These are phyloP conservation scores for Linum usitatissimum DNA, from an alignment of 345 rosid genomes.

Conservation along the genomic window DNA sequence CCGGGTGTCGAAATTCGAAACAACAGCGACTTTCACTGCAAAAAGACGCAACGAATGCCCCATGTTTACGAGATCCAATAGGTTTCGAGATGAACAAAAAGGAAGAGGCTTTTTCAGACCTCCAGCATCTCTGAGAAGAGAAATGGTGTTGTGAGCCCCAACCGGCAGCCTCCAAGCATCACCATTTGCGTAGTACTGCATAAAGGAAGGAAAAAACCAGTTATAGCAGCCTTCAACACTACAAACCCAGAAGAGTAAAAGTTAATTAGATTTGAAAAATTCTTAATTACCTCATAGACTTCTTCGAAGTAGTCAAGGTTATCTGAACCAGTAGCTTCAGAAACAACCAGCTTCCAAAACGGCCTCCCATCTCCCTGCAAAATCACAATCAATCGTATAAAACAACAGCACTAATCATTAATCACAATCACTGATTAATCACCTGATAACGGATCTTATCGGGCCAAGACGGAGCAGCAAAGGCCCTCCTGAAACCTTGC, in stretches of 20 bases:
- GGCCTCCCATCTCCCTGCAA: conserved; percentile 87
- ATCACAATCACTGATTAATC: background rate
- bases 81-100: background rate
- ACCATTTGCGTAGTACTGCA: conserved; percentile 69
- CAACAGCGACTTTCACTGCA: conserved; percentile 82
- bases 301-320: conserved; percentile 83
- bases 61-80: background rate
- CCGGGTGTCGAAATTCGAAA: conserved; percentile 76
- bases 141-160: conserved; percentile 55
- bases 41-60: background rate
- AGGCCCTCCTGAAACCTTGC: conserved; percentile 74
- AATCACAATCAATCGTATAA: background rate
- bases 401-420: background rate
- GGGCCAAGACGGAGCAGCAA: conserved; percentile 64
- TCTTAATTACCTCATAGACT: conserved; percentile 48
- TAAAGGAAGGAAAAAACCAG: background rate
- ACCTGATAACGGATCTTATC: conserved; percentile 84
- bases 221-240: background rate
- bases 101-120: conserved; percentile 25
- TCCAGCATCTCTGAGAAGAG: conserved; percentile 66
- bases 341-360: conserved; percentile 76
- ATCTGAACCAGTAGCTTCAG: conserved; percentile 77
- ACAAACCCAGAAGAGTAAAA: too few species aligned
- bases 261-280: too few species aligned
- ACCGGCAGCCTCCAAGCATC: conserved; percentile 84